A percentile compares a stretch with the other conserved stretches of the same genome.
Evolutionary conservation across 2,329 filamentous ascomycete species (phyloP).

Genomic region (Fusarium torreyae): DNA sequence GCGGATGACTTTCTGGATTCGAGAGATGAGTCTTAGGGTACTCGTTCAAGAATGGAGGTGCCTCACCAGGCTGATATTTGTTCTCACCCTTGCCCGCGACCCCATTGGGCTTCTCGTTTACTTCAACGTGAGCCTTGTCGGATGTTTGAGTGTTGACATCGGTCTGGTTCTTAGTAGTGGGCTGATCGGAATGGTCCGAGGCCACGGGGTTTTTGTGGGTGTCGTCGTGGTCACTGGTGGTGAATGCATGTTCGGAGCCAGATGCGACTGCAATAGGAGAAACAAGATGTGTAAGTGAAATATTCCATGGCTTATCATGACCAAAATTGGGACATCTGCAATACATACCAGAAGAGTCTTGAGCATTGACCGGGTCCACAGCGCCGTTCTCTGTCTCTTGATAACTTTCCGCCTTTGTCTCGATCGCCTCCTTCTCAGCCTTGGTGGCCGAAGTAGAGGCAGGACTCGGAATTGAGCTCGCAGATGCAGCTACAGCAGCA

Average conservation of each 20-base stretch:
- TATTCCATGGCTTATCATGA: neutral
- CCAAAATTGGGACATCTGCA: neutral
- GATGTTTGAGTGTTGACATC: slow-evolving; percentile 25
- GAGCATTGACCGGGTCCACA: slow-evolving; percentile 17
- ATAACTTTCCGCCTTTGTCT: slow-evolving; percentile 29
- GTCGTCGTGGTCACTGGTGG: slow-evolving; percentile 33
- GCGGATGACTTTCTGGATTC: slow-evolving; percentile 33
- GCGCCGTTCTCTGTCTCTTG: slow-evolving; percentile 31
- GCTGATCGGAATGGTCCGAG: slow-evolving; percentile 45
- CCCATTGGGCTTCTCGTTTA: slow-evolving; percentile 38
- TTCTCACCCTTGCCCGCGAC: slow-evolving; percentile 29
- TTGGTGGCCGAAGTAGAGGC: slow-evolving; percentile 31
- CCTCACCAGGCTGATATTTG: slow-evolving; percentile 41
- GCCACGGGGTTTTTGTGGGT: slow-evolving; percentile 27
- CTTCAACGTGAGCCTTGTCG: slow-evolving; percentile 15
- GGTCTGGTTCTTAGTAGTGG: slow-evolving; percentile 36
- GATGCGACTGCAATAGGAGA: slow-evolving; percentile 28
- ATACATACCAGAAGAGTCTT: slow-evolving; percentile 47
- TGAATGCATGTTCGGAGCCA: slow-evolving; percentile 36
- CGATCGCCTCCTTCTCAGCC: slow-evolving; percentile 22
- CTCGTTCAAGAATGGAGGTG: slow-evolving; percentile 2
- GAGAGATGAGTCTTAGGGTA: slow-evolving; percentile 16
- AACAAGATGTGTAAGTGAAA: slow-evolving; percentile 33
- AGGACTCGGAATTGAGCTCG: slow-evolving; percentile 28
- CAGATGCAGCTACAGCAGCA: slow-evolving; percentile 7